Evolutionary conservation across 352 stramenopile species (phyloP), one percentile per base, ranked within the genome.

Genomic region (Halophytophthora batemanensis): DNA sequence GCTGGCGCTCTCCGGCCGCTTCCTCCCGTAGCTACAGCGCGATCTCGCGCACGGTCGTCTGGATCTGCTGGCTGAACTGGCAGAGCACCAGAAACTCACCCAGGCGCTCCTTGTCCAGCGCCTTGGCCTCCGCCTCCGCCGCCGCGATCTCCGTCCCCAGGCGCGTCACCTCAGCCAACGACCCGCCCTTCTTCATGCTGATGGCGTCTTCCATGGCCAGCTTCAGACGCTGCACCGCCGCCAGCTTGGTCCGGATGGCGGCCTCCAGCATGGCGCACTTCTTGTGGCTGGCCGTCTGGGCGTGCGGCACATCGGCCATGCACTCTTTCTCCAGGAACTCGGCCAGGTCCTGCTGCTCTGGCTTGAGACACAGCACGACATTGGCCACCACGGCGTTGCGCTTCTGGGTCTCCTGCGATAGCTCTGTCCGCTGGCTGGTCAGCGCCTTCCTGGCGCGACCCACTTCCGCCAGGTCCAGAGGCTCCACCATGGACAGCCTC

Each of bases 191-290:
- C 52, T 81, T 76, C 55, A 88, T 64, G 23, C 45, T 67, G 28
- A 92, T 74, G n/a, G 78, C 48, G 8, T 87, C 71, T 29, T 84
- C 68, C 71, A 92, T 72, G 2, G 82, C 53, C 19, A 55, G 62
- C 45, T 86, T 74, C 39, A 74, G 59, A 35, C 25, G 53, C 5
- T 61, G 47, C 6, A 90, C 59, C 13, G 46, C 53, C 19, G 52
- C 38, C 19, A 67, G 43, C 15, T 76, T 76, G 1, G 61, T 49
- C 19, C 53, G 56, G 37, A 92, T 82, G 17, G 35, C 47, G 2
- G 65, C 62, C 42, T 87, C 67, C 0, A 81, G 17, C 10, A 56
- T 56, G 8, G 66, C 69, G 33, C 77, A 87, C 3, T 74, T 71
- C 1, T 65, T 65, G 43, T 92, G 81, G 33, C 66, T 75, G 12